These are phyloP conservation scores for Cyberlindnera xishuangbannaensis DNA, from an alignment of 805 yeast genomes.

Conservation along the genomic window DNA sequence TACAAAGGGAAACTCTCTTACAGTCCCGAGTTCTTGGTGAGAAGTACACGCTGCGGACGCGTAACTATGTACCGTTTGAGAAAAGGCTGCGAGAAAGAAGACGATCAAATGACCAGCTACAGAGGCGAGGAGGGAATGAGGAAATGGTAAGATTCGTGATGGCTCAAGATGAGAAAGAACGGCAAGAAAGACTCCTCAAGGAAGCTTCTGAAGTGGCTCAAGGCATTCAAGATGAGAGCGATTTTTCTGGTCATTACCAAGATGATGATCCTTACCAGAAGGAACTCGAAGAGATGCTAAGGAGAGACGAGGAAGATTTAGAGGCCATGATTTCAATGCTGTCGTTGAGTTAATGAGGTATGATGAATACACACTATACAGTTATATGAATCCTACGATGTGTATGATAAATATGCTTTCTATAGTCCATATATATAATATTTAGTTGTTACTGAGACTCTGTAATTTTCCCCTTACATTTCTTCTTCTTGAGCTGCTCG, in stretches of 20 bases:
- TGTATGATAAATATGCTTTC: too few species aligned
- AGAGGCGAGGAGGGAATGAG: conserved; percentile 19
- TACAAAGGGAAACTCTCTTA: neutral
- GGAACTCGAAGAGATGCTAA: conserved; percentile 14
- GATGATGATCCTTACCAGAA: conserved; percentile 13
- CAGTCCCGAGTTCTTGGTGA: conserved; percentile 10
- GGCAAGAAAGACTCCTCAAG: conserved; percentile 2
- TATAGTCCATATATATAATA: neutral
- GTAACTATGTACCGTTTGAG: conserved; percentile 18
- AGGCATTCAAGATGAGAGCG: conserved; percentile 6
- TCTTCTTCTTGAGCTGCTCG: conserved; percentile 42
- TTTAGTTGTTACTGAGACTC: neutral
- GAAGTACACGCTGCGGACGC: conserved; percentile 21
- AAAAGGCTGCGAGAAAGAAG: conserved; percentile 8
- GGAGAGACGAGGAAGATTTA: conserved; percentile 13
- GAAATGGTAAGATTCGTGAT: conserved; percentile 18
- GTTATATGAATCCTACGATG: too few species aligned
- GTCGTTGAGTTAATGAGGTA: neutral
- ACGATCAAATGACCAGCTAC: conserved; percentile 12
- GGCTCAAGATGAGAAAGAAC: conserved; percentile 9
- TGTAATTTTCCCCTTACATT: neutral
- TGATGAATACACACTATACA: neutral
- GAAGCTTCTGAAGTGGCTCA: conserved; percentile 11
- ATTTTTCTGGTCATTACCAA: conserved; percentile 3
- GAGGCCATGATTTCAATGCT: conserved; percentile 12